Evolutionary conservation across 2,329 filamentous ascomycete genomes (phyloP), one percentile per base, ranked within the genome.

Genomic region (Claviceps paspali): DNA sequence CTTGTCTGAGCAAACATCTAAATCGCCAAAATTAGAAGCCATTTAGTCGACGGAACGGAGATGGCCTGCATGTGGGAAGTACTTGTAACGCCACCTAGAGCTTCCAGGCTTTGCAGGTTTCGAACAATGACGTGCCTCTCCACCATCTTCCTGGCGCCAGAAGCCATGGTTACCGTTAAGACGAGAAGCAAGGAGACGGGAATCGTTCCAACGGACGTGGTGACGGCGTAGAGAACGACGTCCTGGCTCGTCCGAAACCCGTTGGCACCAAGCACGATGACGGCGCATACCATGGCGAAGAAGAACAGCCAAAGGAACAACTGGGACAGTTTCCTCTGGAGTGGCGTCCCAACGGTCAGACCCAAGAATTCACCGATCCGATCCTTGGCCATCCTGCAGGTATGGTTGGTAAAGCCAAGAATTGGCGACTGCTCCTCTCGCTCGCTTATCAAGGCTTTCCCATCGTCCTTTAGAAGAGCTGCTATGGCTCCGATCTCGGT

Each of bases 401-500:
- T 41, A n/a, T 22, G 21, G 33, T 34, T 38, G 17, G 30, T n/a
- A 5, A 17, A 43, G 2, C 24, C 17, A 5, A 21, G 43, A 2
- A 23, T 8, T 11, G 35, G 18, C 7, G 28, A n/a, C 8, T 22
- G 14, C 31, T 32, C 26, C 35, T 40, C 14, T 37, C 35, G 18
- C 28, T 38, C 23, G 40, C 35, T 18, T 9, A 30, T 27, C n/a
- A 31, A 19, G 1, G 28, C 15, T 12, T 40, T 39, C 21, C 18
- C 29, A 11, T 23, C 9, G 19, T 23, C 26, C 4, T 37, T 33
- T 60, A 41, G 46, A 44, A 50, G 51, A 22, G 47, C 61, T 6
- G 71, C 70, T 42, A 76, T 73, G 38, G 62, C 63, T 36, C 71
- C 71, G 36, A 76, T 67, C 51, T 75, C 68, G 9, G 71, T 76